Percentiles rank a stretch among this genome's conserved stretches.
phyloP scores from a whole-genome alignment of 148 eudicot species.

The Polygonum aviculare region DNA sequence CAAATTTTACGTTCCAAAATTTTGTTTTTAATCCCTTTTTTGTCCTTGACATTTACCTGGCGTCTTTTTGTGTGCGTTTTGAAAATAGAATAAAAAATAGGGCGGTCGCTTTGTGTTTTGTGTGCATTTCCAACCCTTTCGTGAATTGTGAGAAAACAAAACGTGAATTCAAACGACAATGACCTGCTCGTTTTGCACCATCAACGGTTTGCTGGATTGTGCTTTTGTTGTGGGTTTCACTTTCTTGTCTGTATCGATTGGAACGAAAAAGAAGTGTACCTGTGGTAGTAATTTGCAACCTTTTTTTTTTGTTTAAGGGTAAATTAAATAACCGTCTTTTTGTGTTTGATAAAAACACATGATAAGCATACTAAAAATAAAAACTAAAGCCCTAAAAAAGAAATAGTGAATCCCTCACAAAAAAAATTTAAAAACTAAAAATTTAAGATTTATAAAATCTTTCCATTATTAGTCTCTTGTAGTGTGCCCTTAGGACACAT shows the following conservation, averaged over 20 bases:
- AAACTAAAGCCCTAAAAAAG: no score
- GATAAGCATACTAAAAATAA: no score
- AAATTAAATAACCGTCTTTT: no score
- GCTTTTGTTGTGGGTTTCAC: not conserved
- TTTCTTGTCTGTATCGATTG: not conserved
- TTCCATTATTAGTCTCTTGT: no score
- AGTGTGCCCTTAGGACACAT: no score
- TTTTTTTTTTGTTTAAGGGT: no score
- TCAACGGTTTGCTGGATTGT: not conserved
- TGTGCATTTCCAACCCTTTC: not conserved
- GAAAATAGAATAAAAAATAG: not conserved
- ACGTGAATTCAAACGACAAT: not conserved
- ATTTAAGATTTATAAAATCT: no score
- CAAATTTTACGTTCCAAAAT: not conserved
- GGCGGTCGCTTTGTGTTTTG: not conserved
- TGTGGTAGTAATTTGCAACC: no score
- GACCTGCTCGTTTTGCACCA: constrained; percentile 1
- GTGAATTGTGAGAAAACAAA: not conserved
- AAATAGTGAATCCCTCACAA: no score
- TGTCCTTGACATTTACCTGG: not conserved
- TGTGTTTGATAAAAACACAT: no score
- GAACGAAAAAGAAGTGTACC: no score
- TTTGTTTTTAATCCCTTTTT: not conserved
- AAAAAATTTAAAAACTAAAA: no score
- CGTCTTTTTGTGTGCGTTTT: not conserved